Evolutionary conservation across 1,139 yeast species (phyloP).

Genomic region (Pichia sp.): DNA sequence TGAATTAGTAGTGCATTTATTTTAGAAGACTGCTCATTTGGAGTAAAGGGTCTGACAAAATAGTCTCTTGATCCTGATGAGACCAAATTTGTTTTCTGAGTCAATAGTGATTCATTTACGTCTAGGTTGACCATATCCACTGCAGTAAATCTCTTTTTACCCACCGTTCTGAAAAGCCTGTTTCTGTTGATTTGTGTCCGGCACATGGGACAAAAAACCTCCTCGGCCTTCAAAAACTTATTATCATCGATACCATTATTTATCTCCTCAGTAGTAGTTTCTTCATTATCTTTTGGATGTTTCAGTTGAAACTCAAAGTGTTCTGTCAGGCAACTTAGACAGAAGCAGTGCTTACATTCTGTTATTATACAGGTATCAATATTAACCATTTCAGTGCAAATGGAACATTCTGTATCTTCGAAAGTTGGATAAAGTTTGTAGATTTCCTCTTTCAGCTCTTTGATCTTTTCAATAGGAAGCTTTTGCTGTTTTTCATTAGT

Average conservation of each 20-base stretch:
- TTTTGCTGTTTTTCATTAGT: conserved; percentile 24
- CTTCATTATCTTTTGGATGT: conserved; percentile 11
- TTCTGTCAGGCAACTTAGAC: conserved; percentile 68
- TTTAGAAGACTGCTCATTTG: conserved; percentile 63
- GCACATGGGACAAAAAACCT: conserved; percentile 60
- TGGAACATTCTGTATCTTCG: conserved; percentile 72
- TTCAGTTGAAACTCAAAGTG: conserved; percentile 46
- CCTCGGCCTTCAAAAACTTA: conserved; percentile 16
- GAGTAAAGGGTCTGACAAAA: conserved; percentile 41
- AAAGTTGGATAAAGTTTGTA: conserved; percentile 35
- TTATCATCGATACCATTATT: not conserved
- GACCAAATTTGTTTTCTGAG: conserved; percentile 14
- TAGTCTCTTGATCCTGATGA: conserved; percentile 18
- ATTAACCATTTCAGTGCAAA: conserved; percentile 69
- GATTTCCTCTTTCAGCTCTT: conserved; percentile 32
- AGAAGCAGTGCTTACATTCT: conserved; percentile 77
- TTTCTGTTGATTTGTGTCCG: conserved; percentile 41
- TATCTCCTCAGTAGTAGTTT: not conserved
- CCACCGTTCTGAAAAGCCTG: conserved; percentile 38
- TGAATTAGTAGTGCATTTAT: conserved; percentile 65
- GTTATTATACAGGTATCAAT: conserved; percentile 59
- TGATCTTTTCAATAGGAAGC: conserved; percentile 24
- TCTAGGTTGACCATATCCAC: conserved; percentile 6
- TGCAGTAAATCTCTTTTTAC: conserved; percentile 8
- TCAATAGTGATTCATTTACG: conserved; percentile 3